Evolutionary conservation across 2,329 filamentous ascomycete species (phyloP).

Genomic region (Fusarium tjaetaba): DNA sequence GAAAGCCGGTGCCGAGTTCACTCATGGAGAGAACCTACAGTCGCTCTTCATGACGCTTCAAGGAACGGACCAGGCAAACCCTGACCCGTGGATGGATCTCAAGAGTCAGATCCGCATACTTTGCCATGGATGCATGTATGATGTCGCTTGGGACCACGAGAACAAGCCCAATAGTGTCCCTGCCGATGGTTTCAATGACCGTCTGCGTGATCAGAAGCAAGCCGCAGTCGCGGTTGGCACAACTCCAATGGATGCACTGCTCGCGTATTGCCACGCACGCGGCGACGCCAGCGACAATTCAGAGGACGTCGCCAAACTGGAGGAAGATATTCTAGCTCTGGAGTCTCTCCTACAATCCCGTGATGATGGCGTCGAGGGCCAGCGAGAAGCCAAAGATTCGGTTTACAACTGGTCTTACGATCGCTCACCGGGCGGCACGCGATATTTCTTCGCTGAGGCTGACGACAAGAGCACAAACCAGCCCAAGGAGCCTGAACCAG

Average conservation of each 20-base stretch:
- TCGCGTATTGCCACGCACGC: conserved; percentile 47
- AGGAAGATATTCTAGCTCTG: conserved; percentile 43
- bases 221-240: conserved; percentile 48
- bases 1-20: neutral
- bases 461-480: conserved; percentile 13
- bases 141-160: conserved; percentile 48
- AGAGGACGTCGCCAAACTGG: conserved; percentile 30
- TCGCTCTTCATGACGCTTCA: conserved; percentile 37
- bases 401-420: conserved; percentile 47
- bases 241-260: conserved; percentile 51
- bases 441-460: conserved; percentile 39
- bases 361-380: conserved; percentile 48
- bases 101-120: conserved; percentile 33
- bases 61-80: neutral
- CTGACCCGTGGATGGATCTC: conserved; percentile 23
- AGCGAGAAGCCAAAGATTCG: conserved; percentile 44
- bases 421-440: conserved; percentile 39
- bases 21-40: conserved; percentile 27
- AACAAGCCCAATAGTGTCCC: conserved; percentile 44
- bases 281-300: conserved; percentile 23
- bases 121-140: conserved; percentile 52
- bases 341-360: conserved; percentile 42
- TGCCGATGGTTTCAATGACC: conserved; percentile 42
- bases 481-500: neutral
- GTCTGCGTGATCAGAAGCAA: conserved; percentile 34